A percentile compares a stretch with the other conserved stretches of the same genome.
Conservation (phyloP, 495 filamentous ascomycete species). For the Cercophora samala region DNA sequence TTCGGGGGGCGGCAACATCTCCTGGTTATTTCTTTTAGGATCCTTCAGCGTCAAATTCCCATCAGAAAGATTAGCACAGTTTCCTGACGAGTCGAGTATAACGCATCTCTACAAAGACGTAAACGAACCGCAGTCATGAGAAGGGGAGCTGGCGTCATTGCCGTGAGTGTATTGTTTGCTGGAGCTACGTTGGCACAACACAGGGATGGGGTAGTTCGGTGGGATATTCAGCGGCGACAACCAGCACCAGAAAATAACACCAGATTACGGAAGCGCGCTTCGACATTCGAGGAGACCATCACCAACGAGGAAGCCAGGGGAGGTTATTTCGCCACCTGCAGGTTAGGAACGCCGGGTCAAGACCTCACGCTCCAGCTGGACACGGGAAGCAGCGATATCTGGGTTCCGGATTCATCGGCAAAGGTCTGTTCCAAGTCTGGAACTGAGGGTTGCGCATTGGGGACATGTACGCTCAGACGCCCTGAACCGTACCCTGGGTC, state of each 20-base stretch:
- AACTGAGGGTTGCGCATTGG: slow-evolving; percentile 41
- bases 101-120: background rate
- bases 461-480: slow-evolving; percentile 43
- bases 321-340: slow-evolving; percentile 68
- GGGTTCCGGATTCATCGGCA: slow-evolving; percentile 67
- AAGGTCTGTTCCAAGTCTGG: slow-evolving; percentile 49
- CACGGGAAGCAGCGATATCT: slow-evolving; percentile 87
- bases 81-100: background rate
- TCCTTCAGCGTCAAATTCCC: background rate
- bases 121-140: slow-evolving; percentile 28
- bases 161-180: slow-evolving; percentile 33
- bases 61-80: background rate
- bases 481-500: background rate
- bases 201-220: slow-evolving; percentile 39
- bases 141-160: slow-evolving; percentile 18
- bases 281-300: slow-evolving; percentile 39
- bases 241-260: slow-evolving; percentile 13
- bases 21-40: background rate
- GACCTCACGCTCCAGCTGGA: slow-evolving; percentile 67
- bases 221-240: slow-evolving; percentile 38
- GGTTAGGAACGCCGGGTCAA: slow-evolving; percentile 68
- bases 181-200: slow-evolving; percentile 28
- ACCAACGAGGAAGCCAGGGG: slow-evolving; percentile 43
- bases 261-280: slow-evolving; percentile 30
- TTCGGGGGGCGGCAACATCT: background rate